These are phyloP conservation scores for Penicillium psychrosexuale DNA, from an alignment of 2,329 filamentous ascomycete species.

Conservation along the genomic window DNA sequence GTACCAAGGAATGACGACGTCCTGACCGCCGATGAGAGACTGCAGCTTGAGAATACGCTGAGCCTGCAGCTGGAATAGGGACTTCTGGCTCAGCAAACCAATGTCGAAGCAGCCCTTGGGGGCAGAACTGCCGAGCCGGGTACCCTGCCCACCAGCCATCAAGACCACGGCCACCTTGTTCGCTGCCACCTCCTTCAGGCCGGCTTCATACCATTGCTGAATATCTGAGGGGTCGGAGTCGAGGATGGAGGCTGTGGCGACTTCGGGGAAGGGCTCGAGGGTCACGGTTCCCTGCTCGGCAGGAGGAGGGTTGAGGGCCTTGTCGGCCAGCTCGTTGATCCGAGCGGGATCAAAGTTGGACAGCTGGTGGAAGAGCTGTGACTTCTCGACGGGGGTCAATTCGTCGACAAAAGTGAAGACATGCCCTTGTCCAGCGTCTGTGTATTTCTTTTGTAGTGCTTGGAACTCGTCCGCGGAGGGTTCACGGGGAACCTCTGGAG, in stretches of 20 bases:
- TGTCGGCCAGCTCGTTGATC: constrained; percentile 83
- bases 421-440: constrained; percentile 71
- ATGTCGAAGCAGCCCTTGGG: constrained; percentile 99
- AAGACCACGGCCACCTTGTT: constrained; percentile 81
- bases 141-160: constrained; percentile 97
- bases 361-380: constrained; percentile 76
- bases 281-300: constrained; percentile 48
- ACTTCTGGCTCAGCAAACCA: constrained; percentile 86
- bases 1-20: constrained; percentile 85
- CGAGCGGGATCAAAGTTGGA: constrained; percentile 74
- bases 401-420: constrained; percentile 86
- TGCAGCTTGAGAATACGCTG: constrained; percentile 89
- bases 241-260: constrained; percentile 83
- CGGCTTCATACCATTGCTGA: constrained; percentile 75
- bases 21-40: constrained; percentile 64
- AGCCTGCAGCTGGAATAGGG: constrained; percentile 94
- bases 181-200: constrained; percentile 62
- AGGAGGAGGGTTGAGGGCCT: constrained; percentile 74
- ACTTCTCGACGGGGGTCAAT: constrained; percentile 70
- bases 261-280: constrained; percentile 84
- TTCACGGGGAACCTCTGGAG: constrained; percentile 42
- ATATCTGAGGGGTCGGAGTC: constrained; percentile 79
- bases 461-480: constrained; percentile 65
- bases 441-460: constrained; percentile 68
- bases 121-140: constrained; percentile 85